Base-by-base conservation (phyloP, 108 stramenopile species). In the Cyclostephanos tholiformis region DNA sequence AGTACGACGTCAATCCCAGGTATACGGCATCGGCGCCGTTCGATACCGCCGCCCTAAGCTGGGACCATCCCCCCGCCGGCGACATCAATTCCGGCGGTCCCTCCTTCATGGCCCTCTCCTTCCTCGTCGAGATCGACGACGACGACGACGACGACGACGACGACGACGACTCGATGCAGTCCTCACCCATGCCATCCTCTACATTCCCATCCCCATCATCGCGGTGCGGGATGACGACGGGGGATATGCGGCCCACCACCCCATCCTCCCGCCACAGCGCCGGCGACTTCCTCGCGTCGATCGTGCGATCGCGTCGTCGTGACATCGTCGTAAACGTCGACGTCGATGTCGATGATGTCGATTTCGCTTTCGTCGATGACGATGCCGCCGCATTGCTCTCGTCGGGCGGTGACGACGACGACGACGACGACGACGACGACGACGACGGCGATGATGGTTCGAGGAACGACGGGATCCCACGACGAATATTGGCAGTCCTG, bases 21-120 rank as follows among this genome's bases (percentile, higher is more conserved):
- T 90, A 92, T 4, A 87, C 71, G 12, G 89, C 79, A 74, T 92
- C 89, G 72, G 91, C 91, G 35, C 91, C 91, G 74, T 92, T 92
- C 55, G 77, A 77, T 1, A 92, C 73, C 25, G 91, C 91, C 17
- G 91, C 91, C 4, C 75, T 63, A 11, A 92, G 74, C 71, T 92
- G 89, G 0, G 87, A 83, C 76, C 78, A 90, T 26, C 91, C 91
- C 48, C 91, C 91, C 6, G 82, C 87, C 11, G 91, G 91, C 19
- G 88, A 78, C 89, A 92, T 90, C 41, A 92, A 74, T 64, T 90
- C 86, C 2, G 91, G 91, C 35, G 88, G 88, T 2, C 39, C 35
- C 13, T 26, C 43, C 32, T 2, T 4, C 32, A 32, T 32, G 32
- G 32, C 4, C 32, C 32, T 32, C 32, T 29, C 35, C 8, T 26